phyloP scores from a whole-genome alignment of 192 early-diverging fungal genomes.

The Coemansia erecta region DNA sequence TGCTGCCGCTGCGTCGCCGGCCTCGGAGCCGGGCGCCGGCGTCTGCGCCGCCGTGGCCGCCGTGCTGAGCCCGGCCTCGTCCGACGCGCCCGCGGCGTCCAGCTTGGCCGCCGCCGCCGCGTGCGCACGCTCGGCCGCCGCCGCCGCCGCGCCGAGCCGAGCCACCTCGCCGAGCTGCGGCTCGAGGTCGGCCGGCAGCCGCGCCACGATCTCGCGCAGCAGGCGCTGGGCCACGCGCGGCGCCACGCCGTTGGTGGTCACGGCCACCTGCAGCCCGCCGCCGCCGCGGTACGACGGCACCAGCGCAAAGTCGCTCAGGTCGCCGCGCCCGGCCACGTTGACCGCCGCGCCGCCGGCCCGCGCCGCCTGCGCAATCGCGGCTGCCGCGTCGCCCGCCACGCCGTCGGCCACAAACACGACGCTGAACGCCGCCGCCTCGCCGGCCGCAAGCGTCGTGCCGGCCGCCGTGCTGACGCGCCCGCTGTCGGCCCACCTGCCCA shows the following conservation, averaged over 20 bases:
- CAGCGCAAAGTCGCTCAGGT: slow-evolving; percentile 81
- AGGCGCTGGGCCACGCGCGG: slow-evolving; percentile 66
- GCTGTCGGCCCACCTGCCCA: slow-evolving; percentile 35
- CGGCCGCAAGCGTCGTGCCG: slow-evolving; percentile 8
- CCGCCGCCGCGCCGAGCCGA: slow-evolving; percentile 47
- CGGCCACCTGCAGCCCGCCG: slow-evolving; percentile 69
- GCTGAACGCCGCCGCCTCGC: slow-evolving; percentile 30
- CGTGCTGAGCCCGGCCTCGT: slow-evolving; percentile 28
- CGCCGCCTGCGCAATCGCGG: slow-evolving; percentile 35
- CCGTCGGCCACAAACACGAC: slow-evolving; percentile 41
- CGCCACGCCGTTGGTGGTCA: slow-evolving; percentile 74
- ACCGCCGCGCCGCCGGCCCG: slow-evolving; percentile 65
- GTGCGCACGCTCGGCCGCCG: slow-evolving; percentile 51
- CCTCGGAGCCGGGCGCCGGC: slow-evolving; percentile 37
- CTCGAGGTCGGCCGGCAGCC: slow-evolving; percentile 61
- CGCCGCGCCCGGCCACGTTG: slow-evolving; percentile 71
- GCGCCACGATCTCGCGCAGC: slow-evolving; percentile 58
- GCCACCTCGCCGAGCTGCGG: slow-evolving; percentile 61
- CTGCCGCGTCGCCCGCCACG: slow-evolving; percentile 42
- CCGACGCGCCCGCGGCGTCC: slow-evolving; percentile 50
- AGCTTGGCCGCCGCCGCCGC: slow-evolving; percentile 44
- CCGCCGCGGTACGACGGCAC: slow-evolving; percentile 70
- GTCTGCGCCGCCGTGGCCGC: slow-evolving; percentile 33
- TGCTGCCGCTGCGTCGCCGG: slow-evolving; percentile 16
- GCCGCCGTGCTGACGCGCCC: slow-evolving; percentile 21